Evolutionary conservation across 73 alveolate species (phyloP).

Genomic region (Paramecium tetraurelia): DNA sequence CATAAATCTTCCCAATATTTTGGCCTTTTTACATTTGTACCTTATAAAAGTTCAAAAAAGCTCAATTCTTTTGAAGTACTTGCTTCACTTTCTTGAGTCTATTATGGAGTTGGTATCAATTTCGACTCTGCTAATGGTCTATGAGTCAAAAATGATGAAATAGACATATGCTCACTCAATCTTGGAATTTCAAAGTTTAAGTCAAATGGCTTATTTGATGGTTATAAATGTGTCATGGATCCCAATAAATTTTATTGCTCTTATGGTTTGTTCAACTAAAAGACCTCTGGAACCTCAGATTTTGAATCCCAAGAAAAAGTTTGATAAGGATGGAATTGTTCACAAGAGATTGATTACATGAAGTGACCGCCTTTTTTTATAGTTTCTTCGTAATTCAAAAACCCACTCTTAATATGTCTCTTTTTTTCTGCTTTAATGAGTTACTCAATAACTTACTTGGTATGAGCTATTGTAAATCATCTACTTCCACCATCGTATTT

Average conservation of each 20-base stretch:
- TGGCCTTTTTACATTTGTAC: background rate
- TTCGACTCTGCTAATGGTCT: background rate
- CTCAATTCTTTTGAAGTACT: background rate
- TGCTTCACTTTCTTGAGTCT: background rate
- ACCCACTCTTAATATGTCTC: conserved; percentile 13
- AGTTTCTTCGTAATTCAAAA: background rate
- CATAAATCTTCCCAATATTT: conserved; percentile 24
- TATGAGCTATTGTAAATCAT: background rate
- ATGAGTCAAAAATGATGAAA: background rate
- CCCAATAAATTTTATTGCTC: background rate
- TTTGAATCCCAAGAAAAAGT: background rate
- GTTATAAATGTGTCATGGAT: conserved; percentile 1
- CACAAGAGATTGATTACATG: background rate
- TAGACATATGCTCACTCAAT: background rate
- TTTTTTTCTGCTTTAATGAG: conserved; percentile 26
- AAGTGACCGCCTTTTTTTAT: conserved; percentile 26
- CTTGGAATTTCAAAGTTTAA: conserved; percentile 36
- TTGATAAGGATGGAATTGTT: background rate
- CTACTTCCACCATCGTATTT: background rate
- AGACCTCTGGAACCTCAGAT: conserved; percentile 3
- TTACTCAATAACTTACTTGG: conserved; percentile 4
- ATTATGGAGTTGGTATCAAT: background rate
- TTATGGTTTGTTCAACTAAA: background rate
- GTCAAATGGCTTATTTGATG: conserved; percentile 18
- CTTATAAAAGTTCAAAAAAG: background rate